Percentiles rank a stretch among this genome's conserved stretches.
Evolutionary conservation across 495 filamentous ascomycete genomes (phyloP).

Genomic region (Durotheca rogersii): DNA sequence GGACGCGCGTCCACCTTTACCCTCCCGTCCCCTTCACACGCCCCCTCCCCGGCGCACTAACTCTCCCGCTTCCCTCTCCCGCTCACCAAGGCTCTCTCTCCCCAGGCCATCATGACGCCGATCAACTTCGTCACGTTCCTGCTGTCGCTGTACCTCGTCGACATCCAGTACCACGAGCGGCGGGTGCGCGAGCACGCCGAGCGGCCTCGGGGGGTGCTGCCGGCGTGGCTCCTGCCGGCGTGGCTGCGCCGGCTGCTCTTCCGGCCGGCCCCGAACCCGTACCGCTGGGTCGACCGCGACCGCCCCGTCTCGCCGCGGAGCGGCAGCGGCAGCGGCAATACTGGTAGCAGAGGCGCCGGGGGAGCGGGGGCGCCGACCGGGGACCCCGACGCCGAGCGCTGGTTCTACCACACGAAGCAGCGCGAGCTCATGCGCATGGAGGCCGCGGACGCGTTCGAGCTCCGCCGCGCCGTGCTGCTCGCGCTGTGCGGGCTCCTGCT

Average conservation of each 20-base stretch:
- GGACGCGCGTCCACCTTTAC: too few relatives aligned
- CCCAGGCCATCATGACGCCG: constrained; percentile 49
- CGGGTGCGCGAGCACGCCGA: constrained; percentile 43
- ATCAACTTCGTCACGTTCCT: constrained; percentile 54
- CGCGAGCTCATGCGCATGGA: constrained; percentile 52
- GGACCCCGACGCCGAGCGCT: constrained; percentile 12
- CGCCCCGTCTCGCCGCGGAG: too few relatives aligned
- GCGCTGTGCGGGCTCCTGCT: constrained; percentile 35
- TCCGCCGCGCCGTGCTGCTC: constrained; percentile 43
- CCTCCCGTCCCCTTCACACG: too few relatives aligned
- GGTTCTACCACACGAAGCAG: constrained; percentile 55
- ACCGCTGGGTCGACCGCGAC: constrained; percentile 28
- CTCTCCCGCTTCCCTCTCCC: too few relatives aligned
- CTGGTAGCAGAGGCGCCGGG: not conserved
- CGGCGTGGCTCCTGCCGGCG: constrained; percentile 35
- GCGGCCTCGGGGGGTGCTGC: constrained; percentile 34
- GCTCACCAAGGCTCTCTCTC: not conserved
- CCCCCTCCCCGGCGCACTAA: too few relatives aligned
- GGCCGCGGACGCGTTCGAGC: constrained; percentile 52
- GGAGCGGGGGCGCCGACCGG: too few relatives aligned
- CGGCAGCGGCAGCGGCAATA: too few relatives aligned
- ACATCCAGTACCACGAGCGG: constrained; percentile 43
- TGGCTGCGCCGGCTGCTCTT: constrained; percentile 45
- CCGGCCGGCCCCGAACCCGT: constrained; percentile 35
- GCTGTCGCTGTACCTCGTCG: constrained; percentile 52